Base-by-base conservation (phyloP, 2,329 filamentous ascomycete species). In the Ophiocordyceps polyrhachis-furcata region DNA sequence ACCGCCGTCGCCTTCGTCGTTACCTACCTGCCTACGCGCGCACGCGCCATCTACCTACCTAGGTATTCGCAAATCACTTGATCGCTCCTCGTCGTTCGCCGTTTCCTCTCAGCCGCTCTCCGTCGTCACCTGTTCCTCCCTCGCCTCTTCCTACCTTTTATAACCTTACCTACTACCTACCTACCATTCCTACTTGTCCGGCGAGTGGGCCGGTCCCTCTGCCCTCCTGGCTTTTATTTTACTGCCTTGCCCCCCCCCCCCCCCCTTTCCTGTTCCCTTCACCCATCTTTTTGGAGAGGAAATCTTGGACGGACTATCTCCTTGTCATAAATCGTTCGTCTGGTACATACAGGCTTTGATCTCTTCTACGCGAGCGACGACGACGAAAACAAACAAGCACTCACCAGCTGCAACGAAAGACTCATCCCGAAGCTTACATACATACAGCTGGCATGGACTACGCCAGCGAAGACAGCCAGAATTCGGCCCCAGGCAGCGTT, bases 401-500 rank as follows among this genome's bases (percentile, higher is more conserved):
- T 12, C 15, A 38, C 8, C 35, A 38, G n/a, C 35, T 12, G 15
- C 32, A 5, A 15, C 25, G 7, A 4, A 28, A 19, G 15, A 5
- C 41, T 5, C 17, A n/a, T 9, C 13, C 13, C 9, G 7, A 28
- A 28, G 25, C 25, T 28, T 28, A 20, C 9, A 23, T 5, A 32
- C 11, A 15, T 15, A 29, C 12, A 23, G 44, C 45, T 28, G 40
- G 13, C 47, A 65, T 69, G 65, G 60, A 65, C 47, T 70, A 64
- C 58, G 57, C 62, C 48, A 67, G 62, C 61, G 67, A 65, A 50
- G 57, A 83, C 54, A 73, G 66, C 45, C 81, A 86, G 61, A 84
- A 81, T 63, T 68, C 79, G 45, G 74, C 74, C 21, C 76, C 77
- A 28, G 76, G 77, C 53, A 71, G 68, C 53, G 65, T 71, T 46